phyloP scores from a whole-genome alignment of 148 eudicot species.

The Vaccinium darrowii region DNA sequence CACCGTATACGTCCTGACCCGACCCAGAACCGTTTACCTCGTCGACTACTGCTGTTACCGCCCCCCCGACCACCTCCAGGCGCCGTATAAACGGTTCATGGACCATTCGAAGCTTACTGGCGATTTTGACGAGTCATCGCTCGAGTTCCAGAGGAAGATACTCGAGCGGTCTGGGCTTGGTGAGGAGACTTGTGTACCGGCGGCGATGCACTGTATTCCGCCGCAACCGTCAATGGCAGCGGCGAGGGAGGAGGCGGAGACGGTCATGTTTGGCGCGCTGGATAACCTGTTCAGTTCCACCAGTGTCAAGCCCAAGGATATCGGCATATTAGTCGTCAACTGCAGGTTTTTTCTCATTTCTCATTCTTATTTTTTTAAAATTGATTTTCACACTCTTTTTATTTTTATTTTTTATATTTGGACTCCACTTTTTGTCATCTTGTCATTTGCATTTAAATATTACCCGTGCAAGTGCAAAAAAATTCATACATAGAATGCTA shows the following conservation, averaged over 20 bases:
- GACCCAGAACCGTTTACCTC: constrained; percentile 49
- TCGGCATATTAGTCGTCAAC: constrained; percentile 57
- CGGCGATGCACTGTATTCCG: constrained; percentile 46
- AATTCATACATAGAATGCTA: too few relatives aligned
- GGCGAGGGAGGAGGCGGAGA: constrained; percentile 55
- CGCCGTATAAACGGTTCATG: constrained; percentile 29
- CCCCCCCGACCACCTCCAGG: constrained; percentile 37
- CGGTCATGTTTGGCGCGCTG: constrained; percentile 51
- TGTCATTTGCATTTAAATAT: too few relatives aligned
- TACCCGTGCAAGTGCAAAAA: too few relatives aligned
- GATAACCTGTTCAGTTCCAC: constrained; percentile 45
- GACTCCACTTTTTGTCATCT: too few relatives aligned
- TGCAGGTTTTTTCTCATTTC: constrained; percentile 27
- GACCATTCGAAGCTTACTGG: constrained; percentile 42
- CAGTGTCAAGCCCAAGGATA: constrained; percentile 37
- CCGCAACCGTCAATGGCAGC: constrained; percentile 58
- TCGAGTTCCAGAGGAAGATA: constrained; percentile 58
- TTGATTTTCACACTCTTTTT: background rate
- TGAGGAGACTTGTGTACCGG: constrained; percentile 52
- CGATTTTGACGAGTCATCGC: constrained; percentile 46
- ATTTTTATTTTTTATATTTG: background rate
- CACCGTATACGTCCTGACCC: constrained; percentile 46
- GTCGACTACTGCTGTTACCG: constrained; percentile 54
- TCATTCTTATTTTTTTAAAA: background rate
- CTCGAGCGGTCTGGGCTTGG: constrained; percentile 61